Base-by-base conservation (phyloP, 768 basidiomycete species). In the Leccinum pellstonianum region DNA sequence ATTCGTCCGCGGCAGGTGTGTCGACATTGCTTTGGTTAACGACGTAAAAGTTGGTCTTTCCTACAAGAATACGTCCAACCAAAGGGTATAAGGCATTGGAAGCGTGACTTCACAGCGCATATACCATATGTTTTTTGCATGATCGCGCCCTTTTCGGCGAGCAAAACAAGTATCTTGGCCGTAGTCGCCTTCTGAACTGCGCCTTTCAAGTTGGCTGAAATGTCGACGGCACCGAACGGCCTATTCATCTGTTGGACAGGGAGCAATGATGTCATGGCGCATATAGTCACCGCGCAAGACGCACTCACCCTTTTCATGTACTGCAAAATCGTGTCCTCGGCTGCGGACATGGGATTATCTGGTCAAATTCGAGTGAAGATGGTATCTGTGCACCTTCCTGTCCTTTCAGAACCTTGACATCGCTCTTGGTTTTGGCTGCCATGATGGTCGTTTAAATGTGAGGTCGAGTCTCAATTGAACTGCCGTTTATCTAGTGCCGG, bases 221-320 rank as follows among this genome's bases (percentile, higher is more conserved):
- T 87, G 70, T 97, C 94, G 37, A 95, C 93, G 61, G 92, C 93
- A 8, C 93, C 93, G 68, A 88, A 95, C 6, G 93, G 93, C n/a
- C 93, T 83, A 73, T 96, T 96, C 85, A 93, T 91, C 91, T 94
- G 67, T 37, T 49, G 38, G 21, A 46, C 51, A n/a, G 27, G 10
- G 17, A 33, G 21, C 1, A 1, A 27, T 25, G 12, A 29, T 35
- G 50, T 52, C 15, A 29, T 11, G 15, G 25, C 46, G 59, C 57
- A 56, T 70, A 62, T 56, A 64, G n/a, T 43, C 41, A 19, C 41
- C 43, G 25, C 55, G 48, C 7, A 33, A 4, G 33, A 1, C 6
- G 9, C 17, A 53, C 62, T 58, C 55, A 90, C 93, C 75, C 75
- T 77, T 79, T 87, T 91, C 68, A 95, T 76, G 72, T 95, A 95